These are phyloP conservation scores for Penicillium brasilianum DNA, from an alignment of 2,329 filamentous ascomycete genomes.

Conservation along the genomic window DNA sequence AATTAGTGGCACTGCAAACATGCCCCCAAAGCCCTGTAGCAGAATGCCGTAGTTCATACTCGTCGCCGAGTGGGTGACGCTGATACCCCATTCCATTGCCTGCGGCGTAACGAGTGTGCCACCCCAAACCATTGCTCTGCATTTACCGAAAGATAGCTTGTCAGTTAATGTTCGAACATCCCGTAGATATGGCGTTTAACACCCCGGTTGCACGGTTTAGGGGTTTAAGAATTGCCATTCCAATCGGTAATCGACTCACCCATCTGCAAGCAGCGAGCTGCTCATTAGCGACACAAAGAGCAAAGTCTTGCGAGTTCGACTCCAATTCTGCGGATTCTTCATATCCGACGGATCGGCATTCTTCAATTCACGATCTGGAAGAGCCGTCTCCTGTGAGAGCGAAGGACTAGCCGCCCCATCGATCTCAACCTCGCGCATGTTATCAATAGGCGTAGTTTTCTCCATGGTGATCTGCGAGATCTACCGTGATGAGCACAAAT, in stretches of 20 bases:
- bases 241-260: slow-evolving; percentile 30
- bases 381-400: slow-evolving; percentile 14
- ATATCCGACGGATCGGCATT: slow-evolving; percentile 20
- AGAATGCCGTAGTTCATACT: slow-evolving; percentile 49
- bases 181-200: background rate
- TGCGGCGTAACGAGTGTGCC: slow-evolving; percentile 47
- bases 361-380: slow-evolving; percentile 11
- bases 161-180: background rate
- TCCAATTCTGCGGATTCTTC: slow-evolving; percentile 38
- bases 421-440: slow-evolving; percentile 20
- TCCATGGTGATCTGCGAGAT: slow-evolving; percentile 20
- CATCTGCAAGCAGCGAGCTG: slow-evolving; percentile 43
- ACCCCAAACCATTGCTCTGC: slow-evolving; percentile 48
- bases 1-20: slow-evolving; percentile 46
- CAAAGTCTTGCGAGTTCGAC: slow-evolving; percentile 35
- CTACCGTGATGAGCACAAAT: background rate
- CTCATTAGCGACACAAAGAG: slow-evolving; percentile 43
- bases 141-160: background rate
- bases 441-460: slow-evolving; percentile 12
- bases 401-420: slow-evolving; percentile 13
- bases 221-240: background rate
- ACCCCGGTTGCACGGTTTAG: background rate
- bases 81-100: slow-evolving; percentile 43
- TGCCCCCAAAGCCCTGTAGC: slow-evolving; percentile 45
- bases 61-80: slow-evolving; percentile 40